Base-by-base conservation (phyloP, 495 filamentous ascomycete species). In the Sphaerosporella brunnea region DNA sequence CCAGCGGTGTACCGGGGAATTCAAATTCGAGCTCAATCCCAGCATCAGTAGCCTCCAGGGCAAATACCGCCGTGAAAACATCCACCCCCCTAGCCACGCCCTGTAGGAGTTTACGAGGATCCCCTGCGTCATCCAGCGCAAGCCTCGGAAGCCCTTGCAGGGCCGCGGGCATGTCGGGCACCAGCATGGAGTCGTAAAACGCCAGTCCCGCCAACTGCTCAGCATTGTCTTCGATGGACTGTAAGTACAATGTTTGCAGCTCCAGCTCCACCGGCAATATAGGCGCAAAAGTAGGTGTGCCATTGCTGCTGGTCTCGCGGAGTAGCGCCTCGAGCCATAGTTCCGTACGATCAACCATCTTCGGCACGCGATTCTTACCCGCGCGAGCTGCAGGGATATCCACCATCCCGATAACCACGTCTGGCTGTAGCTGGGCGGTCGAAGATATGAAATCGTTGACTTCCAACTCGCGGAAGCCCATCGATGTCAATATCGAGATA, bases 321-420 rank as follows among this genome's bases (percentile, higher is more conserved):
- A 77, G 66, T 24, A 88, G 61, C 30, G 77, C 67, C 15, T 70
- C 68, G 16, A 84, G 69, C 75, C 77, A 93, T 9, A 68, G 66
- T 54, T 82, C 77, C 0, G 84, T 92, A 41, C 90, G 67, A 53
- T 92, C 84, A 2, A 74, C 78, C 81, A 95, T 95, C 61, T 82
- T 86, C 7, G 73, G 72, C 16, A 73, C 71, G 26, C 86, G 67
- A 53, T 85, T 90, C 21, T 68, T 63, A 9, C 79, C 78, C 0
- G 83, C 74, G 1, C 53, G 47, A 20, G 73, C 68, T 43, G 74
- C 67, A 0, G 79, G 72, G 21, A 94, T 64, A 63, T 97, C 90
- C 13, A 77, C 77, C 42, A 93, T 64, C 0, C 75, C 77, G 20
- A 97, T 69, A 28, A 77, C 74, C 42, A 94, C 80, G 64, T 96